These are phyloP conservation scores for Penstemon newberryi DNA, from an alignment of 257 asterid species.

Conservation along the genomic window DNA sequence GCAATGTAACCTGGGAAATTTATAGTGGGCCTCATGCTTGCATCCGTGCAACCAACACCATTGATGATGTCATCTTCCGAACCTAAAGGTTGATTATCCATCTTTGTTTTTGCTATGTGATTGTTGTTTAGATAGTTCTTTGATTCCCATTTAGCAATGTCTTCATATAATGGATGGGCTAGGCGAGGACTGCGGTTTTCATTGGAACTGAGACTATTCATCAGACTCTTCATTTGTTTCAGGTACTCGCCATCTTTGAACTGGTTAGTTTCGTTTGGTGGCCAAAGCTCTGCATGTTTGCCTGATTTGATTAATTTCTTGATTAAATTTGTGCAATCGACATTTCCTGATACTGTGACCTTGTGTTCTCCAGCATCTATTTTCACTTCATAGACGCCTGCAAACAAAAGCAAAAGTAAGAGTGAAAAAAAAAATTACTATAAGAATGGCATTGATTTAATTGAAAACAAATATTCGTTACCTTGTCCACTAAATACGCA, in stretches of 20 bases:
- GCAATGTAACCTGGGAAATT: slow-evolving; percentile 24
- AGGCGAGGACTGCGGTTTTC: slow-evolving; percentile 19
- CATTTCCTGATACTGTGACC: slow-evolving; percentile 42
- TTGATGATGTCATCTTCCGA: slow-evolving; percentile 31
- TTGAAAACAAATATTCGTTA: too few species aligned
- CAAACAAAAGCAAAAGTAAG: not conserved
- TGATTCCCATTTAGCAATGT: slow-evolving; percentile 24
- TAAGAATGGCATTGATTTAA: not conserved
- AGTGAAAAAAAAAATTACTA: not conserved
- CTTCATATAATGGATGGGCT: slow-evolving; percentile 18
- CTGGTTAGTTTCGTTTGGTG: slow-evolving; percentile 26
- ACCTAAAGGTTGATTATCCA: slow-evolving; percentile 18
- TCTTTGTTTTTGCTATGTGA: slow-evolving; percentile 17
- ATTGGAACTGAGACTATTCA: slow-evolving; percentile 21
- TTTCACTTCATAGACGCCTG: slow-evolving; percentile 63
- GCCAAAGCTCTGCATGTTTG: slow-evolving; percentile 64
- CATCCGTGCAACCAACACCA: slow-evolving; percentile 20
- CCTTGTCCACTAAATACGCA: too few species aligned
- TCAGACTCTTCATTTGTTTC: slow-evolving; percentile 26
- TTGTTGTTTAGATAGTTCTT: slow-evolving; percentile 29
- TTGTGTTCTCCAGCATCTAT: slow-evolving; percentile 41
- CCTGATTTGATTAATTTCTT: slow-evolving; percentile 44
- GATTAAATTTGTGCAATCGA: slow-evolving; percentile 32
- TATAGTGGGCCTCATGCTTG: slow-evolving; percentile 16
- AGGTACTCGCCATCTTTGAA: slow-evolving; percentile 21